These are phyloP conservation scores for Olyra latifolia DNA, from an alignment of 176 grass and related monocot species.

Conservation along the genomic window DNA sequence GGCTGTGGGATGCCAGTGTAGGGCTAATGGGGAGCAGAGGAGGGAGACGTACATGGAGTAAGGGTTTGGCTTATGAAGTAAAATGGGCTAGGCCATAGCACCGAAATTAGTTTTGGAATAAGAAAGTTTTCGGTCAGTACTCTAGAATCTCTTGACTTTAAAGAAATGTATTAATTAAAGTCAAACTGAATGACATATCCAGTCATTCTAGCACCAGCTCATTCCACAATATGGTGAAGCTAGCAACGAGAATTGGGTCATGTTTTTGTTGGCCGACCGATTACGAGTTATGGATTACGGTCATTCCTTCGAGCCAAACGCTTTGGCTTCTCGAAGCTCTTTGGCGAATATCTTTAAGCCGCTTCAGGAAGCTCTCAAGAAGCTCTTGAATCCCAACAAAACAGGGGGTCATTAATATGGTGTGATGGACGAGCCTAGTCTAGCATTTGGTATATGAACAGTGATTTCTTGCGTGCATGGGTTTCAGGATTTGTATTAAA, in stretches of 20 bases:
- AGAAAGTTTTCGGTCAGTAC: not conserved
- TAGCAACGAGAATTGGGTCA: not conserved
- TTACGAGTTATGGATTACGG: too few relatives aligned
- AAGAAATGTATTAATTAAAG: not conserved
- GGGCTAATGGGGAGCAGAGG: too few relatives aligned
- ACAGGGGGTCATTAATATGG: not conserved
- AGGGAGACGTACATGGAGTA: too few relatives aligned
- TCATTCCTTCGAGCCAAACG: too few relatives aligned
- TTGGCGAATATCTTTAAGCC: too few relatives aligned
- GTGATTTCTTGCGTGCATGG: not conserved
- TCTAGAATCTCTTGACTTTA: not conserved
- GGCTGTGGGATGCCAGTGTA: too few relatives aligned
- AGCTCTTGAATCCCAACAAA: too few relatives aligned
- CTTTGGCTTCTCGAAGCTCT: too few relatives aligned
- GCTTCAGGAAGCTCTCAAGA: too few relatives aligned
- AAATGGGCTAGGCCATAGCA: too few relatives aligned
- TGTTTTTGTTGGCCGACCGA: not conserved
- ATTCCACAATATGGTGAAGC: not conserved
- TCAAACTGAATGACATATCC: not conserved
- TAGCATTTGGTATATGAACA: not conserved
- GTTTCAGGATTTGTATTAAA: not conserved
- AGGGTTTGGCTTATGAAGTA: too few relatives aligned
- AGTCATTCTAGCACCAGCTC: slow-evolving; percentile 6
- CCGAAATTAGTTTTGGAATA: not conserved
- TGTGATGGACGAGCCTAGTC: not conserved